phyloP scores from a whole-genome alignment of 1,284 basidiomycete species.

The Microbotryomycetes sp. region DNA sequence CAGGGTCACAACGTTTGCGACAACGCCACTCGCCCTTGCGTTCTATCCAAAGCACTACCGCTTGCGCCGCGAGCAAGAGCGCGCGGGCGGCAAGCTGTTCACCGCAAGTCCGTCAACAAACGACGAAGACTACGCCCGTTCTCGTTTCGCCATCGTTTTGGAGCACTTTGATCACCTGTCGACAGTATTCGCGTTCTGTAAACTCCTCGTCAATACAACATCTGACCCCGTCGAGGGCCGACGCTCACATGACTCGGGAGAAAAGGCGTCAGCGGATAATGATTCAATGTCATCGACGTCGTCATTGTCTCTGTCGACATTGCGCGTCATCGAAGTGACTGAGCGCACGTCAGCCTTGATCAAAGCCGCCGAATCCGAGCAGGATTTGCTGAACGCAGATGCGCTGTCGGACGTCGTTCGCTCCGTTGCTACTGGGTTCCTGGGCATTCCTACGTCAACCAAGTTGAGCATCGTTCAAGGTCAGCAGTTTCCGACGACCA shows the following conservation, averaged over 20 bases:
- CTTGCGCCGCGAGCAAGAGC: slow-evolving; percentile 1
- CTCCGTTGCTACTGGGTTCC: slow-evolving; percentile 64
- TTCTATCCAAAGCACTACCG: slow-evolving; percentile 41
- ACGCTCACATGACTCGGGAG: background rate
- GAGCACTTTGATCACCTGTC: slow-evolving; percentile 80
- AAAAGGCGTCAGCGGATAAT: background rate
- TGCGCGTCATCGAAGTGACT: slow-evolving; percentile 82
- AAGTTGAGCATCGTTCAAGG: slow-evolving; percentile 54
- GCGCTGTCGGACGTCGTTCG: slow-evolving; percentile 71
- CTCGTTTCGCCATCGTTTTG: slow-evolving; percentile 73
- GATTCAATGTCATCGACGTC: background rate
- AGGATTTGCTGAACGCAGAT: slow-evolving; percentile 61
- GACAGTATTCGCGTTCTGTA: slow-evolving; percentile 49
- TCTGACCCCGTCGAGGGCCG: background rate
- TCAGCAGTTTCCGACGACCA: slow-evolving; percentile 57
- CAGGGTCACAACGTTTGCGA: slow-evolving; percentile 40
- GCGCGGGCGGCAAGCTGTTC: slow-evolving; percentile 22
- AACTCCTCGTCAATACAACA: slow-evolving; percentile 44
- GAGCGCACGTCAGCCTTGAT: slow-evolving; percentile 79
- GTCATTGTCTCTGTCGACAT: slow-evolving; percentile 37
- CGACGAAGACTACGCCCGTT: slow-evolving; percentile 25
- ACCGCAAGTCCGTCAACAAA: slow-evolving; percentile 39
- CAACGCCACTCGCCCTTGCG: slow-evolving; percentile 42
- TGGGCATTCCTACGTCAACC: slow-evolving; percentile 57
- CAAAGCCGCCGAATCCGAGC: slow-evolving; percentile 63